Conservation (phyloP, 2,329 filamentous ascomycete species). For the Talaromyces sp. region DNA sequence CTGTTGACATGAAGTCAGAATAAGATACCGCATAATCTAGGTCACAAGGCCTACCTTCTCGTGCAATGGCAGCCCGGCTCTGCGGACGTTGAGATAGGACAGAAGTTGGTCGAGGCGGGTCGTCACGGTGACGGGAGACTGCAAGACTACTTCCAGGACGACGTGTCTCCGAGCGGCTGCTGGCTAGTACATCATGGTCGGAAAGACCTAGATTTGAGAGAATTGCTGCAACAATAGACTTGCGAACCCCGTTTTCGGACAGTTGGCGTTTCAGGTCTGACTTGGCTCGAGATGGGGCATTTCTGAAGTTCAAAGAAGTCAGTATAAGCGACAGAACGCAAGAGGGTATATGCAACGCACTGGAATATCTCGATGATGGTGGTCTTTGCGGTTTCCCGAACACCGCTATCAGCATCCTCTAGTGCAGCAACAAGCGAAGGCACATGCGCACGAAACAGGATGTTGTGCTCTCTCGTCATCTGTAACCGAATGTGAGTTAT, state of each 20-base stretch:
- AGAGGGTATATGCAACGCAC: conserved; percentile 44
- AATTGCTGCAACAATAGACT: conserved; percentile 79
- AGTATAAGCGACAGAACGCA: not conserved
- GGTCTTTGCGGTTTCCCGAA: conserved; percentile 77
- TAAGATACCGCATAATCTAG: conserved; percentile 8
- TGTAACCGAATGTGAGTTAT: conserved; percentile 32
- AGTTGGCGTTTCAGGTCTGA: conserved; percentile 85
- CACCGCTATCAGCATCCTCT: conserved; percentile 84
- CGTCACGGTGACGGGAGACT: conserved; percentile 25
- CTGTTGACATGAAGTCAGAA: not conserved
- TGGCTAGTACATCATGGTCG: conserved; percentile 27
- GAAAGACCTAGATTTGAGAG: conserved; percentile 65
- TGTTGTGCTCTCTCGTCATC: conserved; percentile 76
- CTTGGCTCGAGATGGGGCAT: conserved; percentile 77
- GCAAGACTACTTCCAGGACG: conserved; percentile 27
- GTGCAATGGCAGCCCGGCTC: conserved; percentile 19
- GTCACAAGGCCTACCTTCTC: conserved; percentile 23
- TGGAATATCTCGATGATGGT: conserved; percentile 84
- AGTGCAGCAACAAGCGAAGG: conserved; percentile 78
- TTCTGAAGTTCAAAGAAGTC: conserved; percentile 46
- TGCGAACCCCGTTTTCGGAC: conserved; percentile 77
- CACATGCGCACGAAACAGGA: conserved; percentile 81
- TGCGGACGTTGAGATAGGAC: conserved; percentile 30
- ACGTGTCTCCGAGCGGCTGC: conserved; percentile 22
- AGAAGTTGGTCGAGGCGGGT: conserved; percentile 29